Evolutionary conservation across 2,329 filamentous ascomycete species (phyloP).

Genomic region (Penicillium sp.): DNA sequence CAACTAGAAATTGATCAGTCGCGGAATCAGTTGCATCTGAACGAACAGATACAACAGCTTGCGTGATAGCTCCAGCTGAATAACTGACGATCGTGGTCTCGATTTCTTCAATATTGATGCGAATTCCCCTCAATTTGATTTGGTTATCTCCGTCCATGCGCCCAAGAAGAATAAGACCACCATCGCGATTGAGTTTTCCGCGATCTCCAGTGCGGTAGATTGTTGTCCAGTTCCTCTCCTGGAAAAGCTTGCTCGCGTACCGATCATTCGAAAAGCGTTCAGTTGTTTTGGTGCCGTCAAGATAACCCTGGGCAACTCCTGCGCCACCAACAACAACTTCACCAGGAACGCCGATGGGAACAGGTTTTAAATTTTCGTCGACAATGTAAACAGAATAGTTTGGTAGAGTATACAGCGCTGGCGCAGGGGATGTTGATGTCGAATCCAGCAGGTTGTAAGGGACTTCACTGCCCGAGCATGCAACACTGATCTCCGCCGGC

Average conservation of each 20-base stretch:
- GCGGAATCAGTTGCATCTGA: background rate
- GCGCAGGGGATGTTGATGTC: background rate
- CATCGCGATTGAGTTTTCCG: constrained; percentile 21
- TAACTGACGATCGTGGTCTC: constrained; percentile 32
- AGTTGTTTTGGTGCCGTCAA: constrained; percentile 6
- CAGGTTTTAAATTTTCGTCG: constrained; percentile 39
- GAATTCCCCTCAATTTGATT: constrained; percentile 34
- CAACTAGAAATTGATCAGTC: constrained; percentile 15
- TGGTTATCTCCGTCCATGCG: constrained; percentile 34
- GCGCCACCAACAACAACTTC: constrained; percentile 44
- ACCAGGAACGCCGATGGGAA: constrained; percentile 45
- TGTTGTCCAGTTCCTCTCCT: constrained; percentile 11
- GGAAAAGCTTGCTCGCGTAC: constrained; percentile 15
- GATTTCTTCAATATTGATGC: constrained; percentile 52
- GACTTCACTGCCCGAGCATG: constrained; percentile 19
- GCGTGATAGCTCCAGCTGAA: constrained; percentile 19
- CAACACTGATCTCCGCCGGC: constrained; percentile 29
- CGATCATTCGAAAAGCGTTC: constrained; percentile 14
- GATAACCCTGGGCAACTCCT: constrained; percentile 21
- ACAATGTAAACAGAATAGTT: constrained; percentile 46
- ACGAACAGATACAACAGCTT: constrained; percentile 19
- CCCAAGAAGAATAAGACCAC: constrained; percentile 29
- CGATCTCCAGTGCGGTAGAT: constrained; percentile 18
- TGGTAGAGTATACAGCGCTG: constrained; percentile 31
- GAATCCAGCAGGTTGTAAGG: constrained; percentile 15